A percentile compares a stretch with the other conserved stretches of the same genome.
Conservation (phyloP, 352 stramenopile genomes). For the Phytophthora chlamydospora region DNA sequence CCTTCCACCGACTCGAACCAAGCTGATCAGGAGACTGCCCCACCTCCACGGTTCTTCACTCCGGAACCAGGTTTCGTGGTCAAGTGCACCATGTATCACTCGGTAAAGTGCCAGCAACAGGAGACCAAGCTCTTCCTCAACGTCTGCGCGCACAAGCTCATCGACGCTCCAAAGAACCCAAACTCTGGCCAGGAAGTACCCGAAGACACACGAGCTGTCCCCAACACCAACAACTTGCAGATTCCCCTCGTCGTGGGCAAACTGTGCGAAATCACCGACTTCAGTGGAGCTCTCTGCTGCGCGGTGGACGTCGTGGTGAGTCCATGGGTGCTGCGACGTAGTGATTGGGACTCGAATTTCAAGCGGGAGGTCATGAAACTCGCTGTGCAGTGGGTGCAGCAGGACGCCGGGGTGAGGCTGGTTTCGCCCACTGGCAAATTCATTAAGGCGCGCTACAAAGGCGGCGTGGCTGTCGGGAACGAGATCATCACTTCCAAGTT, state of each 20-base stretch:
- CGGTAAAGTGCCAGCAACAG: slow-evolving; percentile 63
- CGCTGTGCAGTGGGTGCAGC: slow-evolving; percentile 78
- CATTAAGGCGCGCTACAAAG: slow-evolving; percentile 89
- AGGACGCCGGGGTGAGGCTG: slow-evolving; percentile 59
- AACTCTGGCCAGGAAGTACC: slow-evolving; percentile 70
- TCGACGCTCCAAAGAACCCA: slow-evolving; percentile 79
- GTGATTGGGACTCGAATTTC: slow-evolving; percentile 78
- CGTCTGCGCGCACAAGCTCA: slow-evolving; percentile 69
- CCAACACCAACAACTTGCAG: slow-evolving; percentile 76
- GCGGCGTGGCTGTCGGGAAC: slow-evolving; percentile 52
- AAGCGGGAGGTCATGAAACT: slow-evolving; percentile 85
- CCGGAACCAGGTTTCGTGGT: slow-evolving; percentile 76
- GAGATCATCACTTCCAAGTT: slow-evolving; percentile 87
- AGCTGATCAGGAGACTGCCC: slow-evolving; percentile 4
- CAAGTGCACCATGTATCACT: slow-evolving; percentile 68
- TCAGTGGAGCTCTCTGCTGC: slow-evolving; percentile 45
- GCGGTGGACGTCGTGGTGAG: slow-evolving; percentile 79
- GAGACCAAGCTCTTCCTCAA: slow-evolving; percentile 86
- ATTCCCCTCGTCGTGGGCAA: slow-evolving; percentile 77
- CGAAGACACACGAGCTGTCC: slow-evolving; percentile 59
- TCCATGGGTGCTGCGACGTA: slow-evolving; percentile 75
- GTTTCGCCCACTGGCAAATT: slow-evolving; percentile 63
- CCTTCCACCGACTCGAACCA: slow-evolving; percentile 16
- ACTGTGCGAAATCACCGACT: slow-evolving; percentile 56
- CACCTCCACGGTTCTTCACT: slow-evolving; percentile 58